Evolutionary conservation across 2,329 filamentous ascomycete genomes (phyloP).

Genomic region (Didymella exigua): DNA sequence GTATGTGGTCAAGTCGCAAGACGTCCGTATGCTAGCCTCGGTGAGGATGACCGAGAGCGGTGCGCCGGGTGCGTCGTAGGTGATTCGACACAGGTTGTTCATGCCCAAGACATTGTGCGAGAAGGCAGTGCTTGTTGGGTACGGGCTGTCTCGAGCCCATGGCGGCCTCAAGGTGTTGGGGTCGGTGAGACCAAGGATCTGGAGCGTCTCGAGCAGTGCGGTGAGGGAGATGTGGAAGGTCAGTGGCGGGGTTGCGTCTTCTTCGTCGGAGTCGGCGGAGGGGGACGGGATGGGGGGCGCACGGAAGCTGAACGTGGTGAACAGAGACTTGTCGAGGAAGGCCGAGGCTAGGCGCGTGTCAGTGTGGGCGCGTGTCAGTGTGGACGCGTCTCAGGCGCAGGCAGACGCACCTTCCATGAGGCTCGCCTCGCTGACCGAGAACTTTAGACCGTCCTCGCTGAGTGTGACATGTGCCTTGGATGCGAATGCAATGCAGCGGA

Average conservation of each 20-base stretch:
- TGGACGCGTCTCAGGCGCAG: background rate
- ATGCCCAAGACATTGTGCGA: slow-evolving; percentile 82
- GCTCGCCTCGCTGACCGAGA: slow-evolving; percentile 84
- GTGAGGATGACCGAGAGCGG: slow-evolving; percentile 85
- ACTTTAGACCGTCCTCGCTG: slow-evolving; percentile 81
- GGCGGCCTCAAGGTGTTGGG: slow-evolving; percentile 45
- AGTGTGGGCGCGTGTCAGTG: slow-evolving; percentile 19
- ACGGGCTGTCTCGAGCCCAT: slow-evolving; percentile 51
- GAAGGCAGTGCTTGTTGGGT: slow-evolving; percentile 73
- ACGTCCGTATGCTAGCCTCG: slow-evolving; percentile 74
- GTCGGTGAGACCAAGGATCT: slow-evolving; percentile 81
- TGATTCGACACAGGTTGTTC: slow-evolving; percentile 81
- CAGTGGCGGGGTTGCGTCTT: slow-evolving; percentile 52
- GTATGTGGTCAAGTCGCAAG: slow-evolving; percentile 89
- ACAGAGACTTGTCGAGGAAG: slow-evolving; percentile 86
- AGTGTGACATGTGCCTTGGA: slow-evolving; percentile 73
- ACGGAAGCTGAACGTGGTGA: slow-evolving; percentile 81
- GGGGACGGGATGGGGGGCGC: slow-evolving; percentile 50
- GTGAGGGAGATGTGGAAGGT: slow-evolving; percentile 86
- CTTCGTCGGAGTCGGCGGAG: slow-evolving; percentile 40
- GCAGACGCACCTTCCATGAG: slow-evolving; percentile 78
- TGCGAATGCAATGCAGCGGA: slow-evolving; percentile 67
- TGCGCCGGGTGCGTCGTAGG: slow-evolving; percentile 75
- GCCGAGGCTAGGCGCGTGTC: slow-evolving; percentile 63
- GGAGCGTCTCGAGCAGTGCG: slow-evolving; percentile 88